Base-by-base conservation (phyloP, 768 basidiomycete species). In the Mrakia gelida region DNA sequence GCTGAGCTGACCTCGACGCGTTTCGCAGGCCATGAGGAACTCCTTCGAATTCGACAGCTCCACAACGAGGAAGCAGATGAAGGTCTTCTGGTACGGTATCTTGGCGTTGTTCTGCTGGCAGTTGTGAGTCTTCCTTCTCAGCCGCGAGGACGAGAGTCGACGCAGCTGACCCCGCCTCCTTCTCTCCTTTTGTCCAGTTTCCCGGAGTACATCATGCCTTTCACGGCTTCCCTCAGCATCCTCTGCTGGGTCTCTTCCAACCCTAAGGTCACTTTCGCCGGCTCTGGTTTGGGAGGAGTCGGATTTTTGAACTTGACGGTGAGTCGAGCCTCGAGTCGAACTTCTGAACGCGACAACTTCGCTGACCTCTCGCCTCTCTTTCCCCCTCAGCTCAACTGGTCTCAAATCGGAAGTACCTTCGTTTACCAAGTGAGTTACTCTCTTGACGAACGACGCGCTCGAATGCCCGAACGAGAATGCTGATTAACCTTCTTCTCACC, bases 171-270 rank as follows among this genome's bases (percentile, higher is more conserved):
- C 4, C 16, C 16, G 3, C 16, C 16, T 15, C 72, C 23, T 6
- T 18, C 10, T 59, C n/a, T 45, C 16, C 52, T 15, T 26, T 23
- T 15, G 6, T 28, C 10, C 52, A 54, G 52, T 23, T 18, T 73
- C 30, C 72, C 72, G 28, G 72, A 73, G 34, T 73, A 73, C 41
- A 28, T 38, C 45, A 4, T 41, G 21, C 45, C 70, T 26, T n/a
- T 73, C 45, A 15, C 28, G 8, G 7, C 52, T 21, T 73, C 72
- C 7, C 59, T 73, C 30, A 16, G 52, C 10, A 15, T 73, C 26
- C 52, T 73, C 9, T 73, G 72, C 72, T 73, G 72, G 72, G 72
- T 73, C 16, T 56, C 72, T 13, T 43, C 38, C 28, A 73, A 73
- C 52, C 72, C 72, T 11, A 73, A 56, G 5, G 72, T 62, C 34